Conservation (phyloP, 768 basidiomycete genomes). For the Pilatotrama ljubarskyi region DNA sequence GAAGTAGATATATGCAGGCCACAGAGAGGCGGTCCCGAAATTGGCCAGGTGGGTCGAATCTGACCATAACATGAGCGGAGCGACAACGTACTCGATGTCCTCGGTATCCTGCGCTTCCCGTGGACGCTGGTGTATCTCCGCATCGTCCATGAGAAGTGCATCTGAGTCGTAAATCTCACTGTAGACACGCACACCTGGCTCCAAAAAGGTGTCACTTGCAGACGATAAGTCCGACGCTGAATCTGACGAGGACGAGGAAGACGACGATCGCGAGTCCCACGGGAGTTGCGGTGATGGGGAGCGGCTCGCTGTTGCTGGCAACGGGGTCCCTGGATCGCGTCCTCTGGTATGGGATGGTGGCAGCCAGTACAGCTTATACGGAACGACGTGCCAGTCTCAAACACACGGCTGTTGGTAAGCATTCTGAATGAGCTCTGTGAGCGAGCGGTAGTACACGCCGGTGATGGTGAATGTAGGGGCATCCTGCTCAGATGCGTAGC, state of each 20-base stretch:
- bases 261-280: background rate
- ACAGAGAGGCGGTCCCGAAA: slow-evolving; percentile 31
- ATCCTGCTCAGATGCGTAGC: slow-evolving; percentile 21
- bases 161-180: background rate
- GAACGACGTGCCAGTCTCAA: slow-evolving; percentile 1
- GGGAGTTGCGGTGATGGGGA: too few species aligned
- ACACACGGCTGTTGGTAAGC: slow-evolving; percentile 7
- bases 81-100: slow-evolving; percentile 7
- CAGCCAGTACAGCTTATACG: background rate
- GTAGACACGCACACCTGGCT: background rate
- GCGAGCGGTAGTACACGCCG: slow-evolving; percentile 30
- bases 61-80: slow-evolving; percentile 29
- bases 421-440: slow-evolving; percentile 29
- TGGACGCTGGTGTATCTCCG: background rate
- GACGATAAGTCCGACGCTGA: too few species aligned
- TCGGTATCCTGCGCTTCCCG: background rate
- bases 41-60: slow-evolving; percentile 30
- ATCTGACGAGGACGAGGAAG: background rate
- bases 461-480: slow-evolving; percentile 33
- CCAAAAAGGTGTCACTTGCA: background rate
- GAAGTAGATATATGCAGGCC: slow-evolving; percentile 44
- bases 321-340: too few species aligned
- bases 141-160: slow-evolving; percentile 10
- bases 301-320: too few species aligned
- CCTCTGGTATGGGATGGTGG: too few species aligned